Conservation (phyloP, 2,329 filamentous ascomycete species). For the Aureobasidium sp. region DNA sequence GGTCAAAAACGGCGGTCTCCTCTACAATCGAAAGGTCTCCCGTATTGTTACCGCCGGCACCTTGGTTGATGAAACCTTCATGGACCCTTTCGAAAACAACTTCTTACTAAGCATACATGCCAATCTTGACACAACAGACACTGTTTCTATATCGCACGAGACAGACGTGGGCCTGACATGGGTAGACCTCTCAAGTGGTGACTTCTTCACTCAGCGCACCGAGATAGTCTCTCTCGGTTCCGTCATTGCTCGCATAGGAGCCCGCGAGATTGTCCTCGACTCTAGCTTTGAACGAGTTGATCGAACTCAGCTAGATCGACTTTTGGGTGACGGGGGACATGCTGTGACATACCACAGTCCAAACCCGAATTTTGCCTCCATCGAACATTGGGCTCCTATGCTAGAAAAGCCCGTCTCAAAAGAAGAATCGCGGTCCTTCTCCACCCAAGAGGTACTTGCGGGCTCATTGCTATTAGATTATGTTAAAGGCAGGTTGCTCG, state of each 20-base stretch:
- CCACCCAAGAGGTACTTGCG: slow-evolving; percentile 61
- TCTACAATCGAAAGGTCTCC: slow-evolving; percentile 78
- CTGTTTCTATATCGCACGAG: slow-evolving; percentile 5
- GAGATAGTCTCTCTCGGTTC: slow-evolving; percentile 66
- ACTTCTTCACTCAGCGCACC: slow-evolving; percentile 78
- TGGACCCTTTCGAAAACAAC: slow-evolving; percentile 89
- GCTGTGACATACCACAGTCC: slow-evolving; percentile 60
- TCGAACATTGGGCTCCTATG: slow-evolving; percentile 65
- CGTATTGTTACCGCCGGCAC: slow-evolving; percentile 91
- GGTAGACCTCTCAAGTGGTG: slow-evolving; percentile 90
- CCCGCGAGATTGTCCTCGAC: slow-evolving; percentile 76
- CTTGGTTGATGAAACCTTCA: slow-evolving; percentile 93
- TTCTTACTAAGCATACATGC: slow-evolving; percentile 78
- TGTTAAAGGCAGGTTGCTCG: slow-evolving; percentile 68
- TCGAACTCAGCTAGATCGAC: slow-evolving; percentile 19
- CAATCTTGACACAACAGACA: slow-evolving; percentile 21
- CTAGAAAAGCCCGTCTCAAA: slow-evolving; percentile 63
- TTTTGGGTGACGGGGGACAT: slow-evolving; percentile 43
- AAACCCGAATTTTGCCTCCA: slow-evolving; percentile 23
- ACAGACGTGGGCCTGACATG: slow-evolving; percentile 69
- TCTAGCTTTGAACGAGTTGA: slow-evolving; percentile 41
- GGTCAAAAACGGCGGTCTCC: slow-evolving; percentile 64
- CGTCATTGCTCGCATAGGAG: slow-evolving; percentile 71
- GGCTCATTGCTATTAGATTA: slow-evolving; percentile 79
- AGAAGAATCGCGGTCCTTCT: slow-evolving; percentile 44